Percentiles rank a stretch among this genome's conserved stretches.
These are phyloP conservation scores for Basidiobolus meristosporus DNA, from an alignment of 371 early-diverging fungal genomes.

Conservation along the genomic window DNA sequence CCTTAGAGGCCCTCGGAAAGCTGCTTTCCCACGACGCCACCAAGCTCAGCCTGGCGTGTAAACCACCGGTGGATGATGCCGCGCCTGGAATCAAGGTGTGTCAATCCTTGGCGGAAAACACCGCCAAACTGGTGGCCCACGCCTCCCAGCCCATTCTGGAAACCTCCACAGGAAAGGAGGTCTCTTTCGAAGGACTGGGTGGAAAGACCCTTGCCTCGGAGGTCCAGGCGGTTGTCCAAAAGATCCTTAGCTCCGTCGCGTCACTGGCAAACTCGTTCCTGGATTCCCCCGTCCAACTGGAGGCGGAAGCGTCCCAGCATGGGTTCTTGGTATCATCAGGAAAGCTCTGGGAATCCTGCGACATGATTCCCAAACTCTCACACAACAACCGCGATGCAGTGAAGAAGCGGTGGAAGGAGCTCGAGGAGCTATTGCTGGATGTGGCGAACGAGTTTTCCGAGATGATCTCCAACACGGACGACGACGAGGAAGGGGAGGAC, in stretches of 20 bases:
- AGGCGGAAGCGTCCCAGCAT: background rate
- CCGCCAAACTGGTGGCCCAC: no score
- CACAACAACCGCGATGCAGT: background rate
- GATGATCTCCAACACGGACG: no score
- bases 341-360: constrained; percentile 2
- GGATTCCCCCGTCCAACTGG: constrained; percentile 1
- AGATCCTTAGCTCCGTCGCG: background rate
- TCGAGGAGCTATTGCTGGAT: constrained; percentile 1
- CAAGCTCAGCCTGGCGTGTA: no score
- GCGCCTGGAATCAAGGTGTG: no score
- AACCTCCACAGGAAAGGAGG: no score
- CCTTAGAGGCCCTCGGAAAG: no score
- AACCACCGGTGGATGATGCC: no score
- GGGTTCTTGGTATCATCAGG: constrained; percentile 2
- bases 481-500: constrained; percentile 1
- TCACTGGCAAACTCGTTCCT: constrained; percentile 1
- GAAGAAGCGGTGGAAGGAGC: background rate
- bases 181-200: no score
- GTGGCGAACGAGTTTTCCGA: constrained; percentile 1
- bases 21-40: no score
- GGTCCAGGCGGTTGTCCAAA: background rate
- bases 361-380: constrained; percentile 1
- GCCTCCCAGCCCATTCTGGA: no score
- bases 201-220: constrained; percentile 1
- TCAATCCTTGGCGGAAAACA: no score